These are phyloP conservation scores for Colletotrichum lini DNA, from an alignment of 2,329 filamentous ascomycete species.

Conservation along the genomic window DNA sequence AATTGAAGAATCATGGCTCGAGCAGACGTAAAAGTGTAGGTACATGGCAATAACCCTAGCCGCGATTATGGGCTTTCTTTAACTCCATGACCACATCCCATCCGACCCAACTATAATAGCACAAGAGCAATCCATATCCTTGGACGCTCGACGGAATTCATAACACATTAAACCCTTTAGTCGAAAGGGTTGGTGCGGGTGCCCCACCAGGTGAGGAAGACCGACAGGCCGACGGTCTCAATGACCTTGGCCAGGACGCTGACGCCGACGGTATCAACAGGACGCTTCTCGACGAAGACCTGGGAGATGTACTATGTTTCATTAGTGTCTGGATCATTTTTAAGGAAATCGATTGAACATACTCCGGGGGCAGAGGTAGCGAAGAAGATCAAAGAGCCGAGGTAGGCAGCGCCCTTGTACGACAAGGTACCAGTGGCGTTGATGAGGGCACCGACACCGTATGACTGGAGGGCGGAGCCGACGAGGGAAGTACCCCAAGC, in stretches of 20 bases:
- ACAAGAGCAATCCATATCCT: slow-evolving; percentile 20
- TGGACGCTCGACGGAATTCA: slow-evolving; percentile 14
- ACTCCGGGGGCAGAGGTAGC: slow-evolving; percentile 90
- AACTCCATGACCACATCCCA: slow-evolving; percentile 39
- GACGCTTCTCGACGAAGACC: slow-evolving; percentile 91
- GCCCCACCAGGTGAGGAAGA: slow-evolving; percentile 98
- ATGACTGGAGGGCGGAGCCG: slow-evolving; percentile 90
- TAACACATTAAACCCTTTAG: slow-evolving; percentile 60
- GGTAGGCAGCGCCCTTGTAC: slow-evolving; percentile 97
- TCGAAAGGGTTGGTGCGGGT: slow-evolving; percentile 94
- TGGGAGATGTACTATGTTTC: slow-evolving; percentile 82
- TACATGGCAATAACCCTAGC: slow-evolving; percentile 34
- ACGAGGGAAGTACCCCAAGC: slow-evolving; percentile 92
- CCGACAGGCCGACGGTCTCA: slow-evolving; percentile 91
- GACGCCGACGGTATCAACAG: slow-evolving; percentile 90
- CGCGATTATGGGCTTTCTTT: slow-evolving; percentile 25
- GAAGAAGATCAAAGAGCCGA: slow-evolving; percentile 91
- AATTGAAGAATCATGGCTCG: slow-evolving; percentile 28
- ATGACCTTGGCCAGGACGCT: slow-evolving; percentile 87
- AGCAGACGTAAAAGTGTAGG: slow-evolving; percentile 28
- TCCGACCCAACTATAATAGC: slow-evolving; percentile 37
- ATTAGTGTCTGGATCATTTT: neutral
- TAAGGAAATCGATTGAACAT: slow-evolving; percentile 45
- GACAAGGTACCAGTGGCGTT: slow-evolving; percentile 95
- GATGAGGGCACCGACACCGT: slow-evolving; percentile 90